Evolutionary conservation across 73 alveolate genomes (phyloP), one percentile per base, ranked within the genome.

Genomic region (Breviolum minutum): DNA sequence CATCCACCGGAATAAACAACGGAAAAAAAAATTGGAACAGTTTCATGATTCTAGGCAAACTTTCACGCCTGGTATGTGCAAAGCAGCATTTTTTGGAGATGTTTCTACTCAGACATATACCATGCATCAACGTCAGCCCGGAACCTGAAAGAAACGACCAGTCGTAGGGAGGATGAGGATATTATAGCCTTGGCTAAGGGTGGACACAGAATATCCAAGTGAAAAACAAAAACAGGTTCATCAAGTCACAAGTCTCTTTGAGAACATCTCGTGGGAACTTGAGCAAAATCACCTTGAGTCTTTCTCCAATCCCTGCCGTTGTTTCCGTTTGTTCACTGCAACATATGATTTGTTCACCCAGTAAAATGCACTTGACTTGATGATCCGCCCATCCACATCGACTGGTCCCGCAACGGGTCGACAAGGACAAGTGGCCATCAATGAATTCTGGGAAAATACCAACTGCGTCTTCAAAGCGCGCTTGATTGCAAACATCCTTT

Each of bases 391-490:
- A 79, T 13, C 64, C 87, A 27, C 54, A 5, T 62, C 60, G 17
- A 60, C 80, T 70, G 80, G 29, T 40, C 63, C 9, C 27, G 24
- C 14, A 32, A 17, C 63, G 60, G 60, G 63, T 27, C 64, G 54
- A 48, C 17, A 17, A 17, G 24, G 83, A 22, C 81, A 17, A 76
- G 98, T 27, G 54, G 81, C 99, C 99, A 48, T 94, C 99, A 54
- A 94, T 94, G 99, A 94, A 94, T 66, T 94, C 99, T 5, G 99
- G 99, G 99, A 94, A 94, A 69, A 94, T 81, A 88, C 99, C 99
- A 63, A 94, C 84, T 27, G 99, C 99, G 74, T 94, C 99, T 80
- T 94, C 99, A 94, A 94, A 94, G 99, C 99, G 99, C 64, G 99
- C 99, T 66, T 94, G 94, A 63, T 94, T 94, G 94, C 99, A 66